These are phyloP conservation scores for Trichophyton schoenleinii DNA, from an alignment of 2,329 filamentous ascomycete species.

Conservation along the genomic window DNA sequence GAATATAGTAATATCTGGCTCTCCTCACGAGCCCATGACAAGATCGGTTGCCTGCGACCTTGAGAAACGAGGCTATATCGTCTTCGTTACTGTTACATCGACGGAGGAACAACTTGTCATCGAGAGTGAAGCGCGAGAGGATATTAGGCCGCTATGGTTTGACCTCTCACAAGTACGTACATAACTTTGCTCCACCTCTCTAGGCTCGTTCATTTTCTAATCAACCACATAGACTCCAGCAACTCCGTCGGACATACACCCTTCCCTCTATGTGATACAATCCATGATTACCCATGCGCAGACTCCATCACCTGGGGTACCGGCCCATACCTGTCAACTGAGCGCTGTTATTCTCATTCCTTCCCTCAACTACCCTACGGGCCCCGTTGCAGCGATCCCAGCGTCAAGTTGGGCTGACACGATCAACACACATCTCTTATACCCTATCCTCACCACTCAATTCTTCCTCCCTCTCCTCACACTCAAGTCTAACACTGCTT, in stretches of 20 bases:
- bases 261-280: constrained; percentile 60
- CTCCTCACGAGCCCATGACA: constrained; percentile 69
- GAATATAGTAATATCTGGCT: constrained; percentile 68
- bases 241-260: constrained; percentile 43
- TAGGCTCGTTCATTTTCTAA: neutral
- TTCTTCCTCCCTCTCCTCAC: constrained; percentile 71
- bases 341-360: constrained; percentile 75
- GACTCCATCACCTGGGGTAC: constrained; percentile 61
- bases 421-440: constrained; percentile 81
- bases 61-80: constrained; percentile 82
- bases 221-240: constrained; percentile 42
- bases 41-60: constrained; percentile 73
- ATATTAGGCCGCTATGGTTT: constrained; percentile 69
- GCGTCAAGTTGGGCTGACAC: constrained; percentile 77
- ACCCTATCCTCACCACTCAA: constrained; percentile 79
- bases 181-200: neutral
- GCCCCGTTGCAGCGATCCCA: constrained; percentile 72
- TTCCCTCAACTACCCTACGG: constrained; percentile 62
- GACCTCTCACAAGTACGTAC: constrained; percentile 50
- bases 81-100: constrained; percentile 80
- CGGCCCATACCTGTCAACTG: constrained; percentile 61
- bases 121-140: constrained; percentile 60
- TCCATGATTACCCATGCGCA: constrained; percentile 61
- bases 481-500: constrained; percentile 43
- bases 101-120: constrained; percentile 73